These are phyloP conservation scores for Trichomonascus vanleenenianus DNA, from an alignment of 805 yeast species.

Conservation along the genomic window DNA sequence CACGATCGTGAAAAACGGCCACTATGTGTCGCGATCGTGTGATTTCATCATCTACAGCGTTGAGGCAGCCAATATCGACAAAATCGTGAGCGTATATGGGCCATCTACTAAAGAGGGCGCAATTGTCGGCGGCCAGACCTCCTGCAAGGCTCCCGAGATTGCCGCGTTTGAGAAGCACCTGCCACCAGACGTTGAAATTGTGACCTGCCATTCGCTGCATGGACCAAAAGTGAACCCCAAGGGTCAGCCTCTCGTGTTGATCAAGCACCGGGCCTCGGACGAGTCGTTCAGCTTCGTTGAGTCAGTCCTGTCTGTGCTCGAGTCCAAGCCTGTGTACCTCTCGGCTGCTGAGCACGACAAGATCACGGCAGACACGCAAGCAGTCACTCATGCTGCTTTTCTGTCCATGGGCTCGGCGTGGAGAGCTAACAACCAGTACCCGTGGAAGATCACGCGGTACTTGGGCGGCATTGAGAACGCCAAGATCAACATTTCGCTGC, in stretches of 20 bases:
- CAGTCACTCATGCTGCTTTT: slow-evolving; percentile 97
- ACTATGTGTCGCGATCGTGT: slow-evolving; percentile 66
- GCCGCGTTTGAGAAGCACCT: slow-evolving; percentile 68
- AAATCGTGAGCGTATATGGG: slow-evolving; percentile 69
- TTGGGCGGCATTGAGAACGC: slow-evolving; percentile 94
- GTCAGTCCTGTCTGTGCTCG: slow-evolving; percentile 57
- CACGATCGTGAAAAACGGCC: slow-evolving; percentile 67
- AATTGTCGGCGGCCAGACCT: slow-evolving; percentile 96
- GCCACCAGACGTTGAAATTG: slow-evolving; percentile 75
- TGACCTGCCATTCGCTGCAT: slow-evolving; percentile 86
- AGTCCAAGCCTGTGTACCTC: slow-evolving; percentile 68
- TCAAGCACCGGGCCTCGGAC: slow-evolving; percentile 59
- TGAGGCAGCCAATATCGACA: slow-evolving; percentile 77
- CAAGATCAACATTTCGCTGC: slow-evolving; percentile 81
- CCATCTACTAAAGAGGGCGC: slow-evolving; percentile 80
- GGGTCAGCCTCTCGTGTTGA: slow-evolving; percentile 89
- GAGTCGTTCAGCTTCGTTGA: slow-evolving; percentile 56
- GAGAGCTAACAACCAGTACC: slow-evolving; percentile 74
- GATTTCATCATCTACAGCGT: slow-evolving; percentile 88
- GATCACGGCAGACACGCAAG: slow-evolving; percentile 97
- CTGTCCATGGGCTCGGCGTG: slow-evolving; percentile 96
- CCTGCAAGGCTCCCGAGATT: slow-evolving; percentile 89
- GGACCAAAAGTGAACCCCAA: slow-evolving; percentile 86
- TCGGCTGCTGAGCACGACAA: slow-evolving; percentile 86
- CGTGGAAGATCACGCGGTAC: slow-evolving; percentile 84